These are phyloP conservation scores for Lasiodiplodia theobromae DNA, from an alignment of 2,329 filamentous ascomycete genomes.

Conservation along the genomic window DNA sequence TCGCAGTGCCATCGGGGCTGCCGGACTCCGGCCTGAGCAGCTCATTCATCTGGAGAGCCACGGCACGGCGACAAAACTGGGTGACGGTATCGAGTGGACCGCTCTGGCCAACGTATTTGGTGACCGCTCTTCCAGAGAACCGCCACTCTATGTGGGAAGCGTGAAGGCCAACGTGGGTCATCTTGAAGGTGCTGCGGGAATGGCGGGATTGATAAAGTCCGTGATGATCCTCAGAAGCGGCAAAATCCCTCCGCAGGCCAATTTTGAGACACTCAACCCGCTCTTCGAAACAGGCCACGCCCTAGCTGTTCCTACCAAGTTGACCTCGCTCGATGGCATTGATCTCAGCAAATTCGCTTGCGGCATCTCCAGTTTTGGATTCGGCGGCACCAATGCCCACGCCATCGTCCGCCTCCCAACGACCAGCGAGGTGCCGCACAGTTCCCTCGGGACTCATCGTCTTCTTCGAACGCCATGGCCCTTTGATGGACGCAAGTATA, in stretches of 20 bases:
- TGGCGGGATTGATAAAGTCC: conserved; percentile 42
- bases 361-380: background rate
- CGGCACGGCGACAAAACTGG: conserved; percentile 36
- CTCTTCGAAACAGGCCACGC: conserved; percentile 36
- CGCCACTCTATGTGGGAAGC: conserved; percentile 48
- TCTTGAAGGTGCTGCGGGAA: conserved; percentile 38
- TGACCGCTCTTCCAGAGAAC: conserved; percentile 53
- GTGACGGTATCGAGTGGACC: conserved; percentile 36
- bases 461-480: background rate
- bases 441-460: background rate
- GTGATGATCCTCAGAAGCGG: conserved; percentile 40
- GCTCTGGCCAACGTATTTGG: conserved; percentile 34
- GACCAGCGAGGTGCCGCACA: background rate
- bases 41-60: conserved; percentile 33
- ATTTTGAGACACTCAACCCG: conserved; percentile 44
- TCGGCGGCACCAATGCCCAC: no score
- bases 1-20: conserved; percentile 33
- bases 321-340: background rate
- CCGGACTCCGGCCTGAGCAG: conserved; percentile 32
- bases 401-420: background rate
- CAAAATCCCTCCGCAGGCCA: conserved; percentile 45
- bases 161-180: conserved; percentile 46
- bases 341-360: background rate
- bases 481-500: background rate
- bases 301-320: background rate